These are phyloP conservation scores for Apiotrichum domesticum DNA, from an alignment of 1,284 basidiomycete genomes.

Conservation along the genomic window DNA sequence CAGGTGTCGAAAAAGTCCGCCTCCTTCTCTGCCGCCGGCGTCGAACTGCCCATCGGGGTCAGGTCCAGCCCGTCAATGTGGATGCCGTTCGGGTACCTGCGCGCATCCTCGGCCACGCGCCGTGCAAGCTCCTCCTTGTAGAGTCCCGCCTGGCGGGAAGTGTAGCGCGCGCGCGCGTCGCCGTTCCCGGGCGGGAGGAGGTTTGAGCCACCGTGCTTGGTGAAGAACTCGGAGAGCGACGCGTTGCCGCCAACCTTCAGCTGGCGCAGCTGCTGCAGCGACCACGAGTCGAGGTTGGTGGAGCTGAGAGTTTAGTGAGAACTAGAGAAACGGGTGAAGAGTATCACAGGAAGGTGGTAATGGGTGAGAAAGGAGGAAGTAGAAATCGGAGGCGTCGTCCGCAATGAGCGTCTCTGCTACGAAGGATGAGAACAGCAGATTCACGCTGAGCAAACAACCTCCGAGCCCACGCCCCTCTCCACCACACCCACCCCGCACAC, in stretches of 20 bases:
- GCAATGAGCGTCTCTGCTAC: too few relatives aligned
- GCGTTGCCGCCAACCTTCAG: constrained; percentile 97
- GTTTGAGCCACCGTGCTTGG: constrained; percentile 69
- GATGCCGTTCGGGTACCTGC: constrained; percentile 67
- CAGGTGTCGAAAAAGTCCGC: constrained; percentile 96
- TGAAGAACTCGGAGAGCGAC: constrained; percentile 84
- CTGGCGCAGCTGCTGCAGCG: constrained; percentile 78
- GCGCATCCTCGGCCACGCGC: constrained; percentile 73
- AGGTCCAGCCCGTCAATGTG: constrained; percentile 65
- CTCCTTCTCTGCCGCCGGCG: constrained; percentile 51
- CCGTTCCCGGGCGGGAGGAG: constrained; percentile 59
- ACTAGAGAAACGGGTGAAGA: too few relatives aligned
- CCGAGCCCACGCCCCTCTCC: too few relatives aligned
- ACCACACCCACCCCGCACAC: too few relatives aligned
- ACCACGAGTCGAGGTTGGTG: constrained; percentile 95
- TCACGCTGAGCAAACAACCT: too few relatives aligned
- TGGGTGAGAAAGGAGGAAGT: too few relatives aligned
- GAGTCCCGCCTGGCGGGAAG: constrained; percentile 69
- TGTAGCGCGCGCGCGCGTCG: constrained; percentile 86
- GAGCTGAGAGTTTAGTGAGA: constrained; percentile 55
- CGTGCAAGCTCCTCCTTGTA: constrained; percentile 90
- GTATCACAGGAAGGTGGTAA: too few relatives aligned
- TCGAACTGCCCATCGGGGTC: constrained; percentile 48
- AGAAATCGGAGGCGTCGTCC: too few relatives aligned
- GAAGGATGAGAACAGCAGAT: too few relatives aligned